Conservation (phyloP, 306 rosid species). For the Lathyrus tuberosus region DNA sequence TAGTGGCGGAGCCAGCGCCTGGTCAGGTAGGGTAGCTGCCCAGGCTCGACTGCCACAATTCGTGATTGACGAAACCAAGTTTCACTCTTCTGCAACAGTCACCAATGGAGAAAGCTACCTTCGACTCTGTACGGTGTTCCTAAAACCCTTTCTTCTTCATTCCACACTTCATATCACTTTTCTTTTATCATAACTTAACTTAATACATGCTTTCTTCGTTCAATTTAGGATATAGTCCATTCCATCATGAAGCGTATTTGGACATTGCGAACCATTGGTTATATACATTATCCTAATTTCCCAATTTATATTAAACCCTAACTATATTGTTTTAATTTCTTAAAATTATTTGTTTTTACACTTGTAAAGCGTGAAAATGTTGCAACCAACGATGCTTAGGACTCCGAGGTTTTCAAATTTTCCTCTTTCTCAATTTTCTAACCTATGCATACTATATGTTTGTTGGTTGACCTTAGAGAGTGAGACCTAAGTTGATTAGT, state of each 20-base stretch:
- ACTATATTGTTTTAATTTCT: background rate
- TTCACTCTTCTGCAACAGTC: background rate
- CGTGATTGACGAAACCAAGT: no score
- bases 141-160: conserved; percentile 2
- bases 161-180: background rate
- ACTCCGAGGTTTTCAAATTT: conserved; percentile 55
- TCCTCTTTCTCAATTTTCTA: background rate
- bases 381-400: conserved; percentile 52
- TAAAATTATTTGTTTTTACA: background rate
- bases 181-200: background rate
- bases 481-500: no score
- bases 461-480: background rate
- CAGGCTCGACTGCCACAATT: no score
- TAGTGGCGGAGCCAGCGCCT: no score
- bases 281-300: background rate
- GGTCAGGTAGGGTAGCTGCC: no score
- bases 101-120: conserved; percentile 65
- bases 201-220: background rate
- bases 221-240: conserved; percentile 63
- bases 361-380: conserved; percentile 67
- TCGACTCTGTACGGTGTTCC: conserved; percentile 54
- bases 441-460: background rate
- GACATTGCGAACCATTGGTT: conserved; percentile 70
- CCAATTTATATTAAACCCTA: background rate
- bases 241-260: conserved; percentile 80